Evolutionary conservation across 176 grass and related monocot species (phyloP).

Genomic region (Bonia amplexicaulis): DNA sequence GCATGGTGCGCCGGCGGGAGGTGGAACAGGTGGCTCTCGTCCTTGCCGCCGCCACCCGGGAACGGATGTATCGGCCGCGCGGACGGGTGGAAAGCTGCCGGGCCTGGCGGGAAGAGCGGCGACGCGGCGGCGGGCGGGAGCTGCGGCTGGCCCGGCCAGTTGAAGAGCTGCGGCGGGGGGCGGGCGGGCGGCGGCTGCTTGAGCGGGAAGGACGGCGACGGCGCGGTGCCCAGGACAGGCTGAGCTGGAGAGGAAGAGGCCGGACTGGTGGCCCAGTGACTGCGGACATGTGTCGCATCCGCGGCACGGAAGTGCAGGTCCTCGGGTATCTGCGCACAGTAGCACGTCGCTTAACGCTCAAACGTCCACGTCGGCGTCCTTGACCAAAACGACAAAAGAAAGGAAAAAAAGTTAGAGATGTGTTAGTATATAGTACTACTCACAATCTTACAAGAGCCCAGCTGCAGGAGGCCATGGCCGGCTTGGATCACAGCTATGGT

Average conservation of each 20-base stretch:
- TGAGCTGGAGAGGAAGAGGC: slow-evolving; percentile 99
- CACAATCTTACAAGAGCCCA: slow-evolving; percentile 97
- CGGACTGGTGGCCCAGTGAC: slow-evolving; percentile 94
- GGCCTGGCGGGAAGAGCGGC: slow-evolving; percentile 32
- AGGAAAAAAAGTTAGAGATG: background rate
- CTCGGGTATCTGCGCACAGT: slow-evolving; percentile 75
- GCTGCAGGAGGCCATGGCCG: slow-evolving; percentile 91
- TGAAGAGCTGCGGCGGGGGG: slow-evolving; percentile 40
- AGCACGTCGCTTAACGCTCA: background rate
- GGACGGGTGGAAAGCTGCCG: slow-evolving; percentile 39
- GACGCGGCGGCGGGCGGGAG: slow-evolving; percentile 33
- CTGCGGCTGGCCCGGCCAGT: slow-evolving; percentile 45
- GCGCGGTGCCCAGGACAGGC: slow-evolving; percentile 66
- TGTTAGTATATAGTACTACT: slow-evolving; percentile 23
- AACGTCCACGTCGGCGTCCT: slow-evolving; percentile 28
- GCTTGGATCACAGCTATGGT: slow-evolving; percentile 99
- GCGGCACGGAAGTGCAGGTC: slow-evolving; percentile 95
- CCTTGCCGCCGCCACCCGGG: slow-evolving; percentile 9
- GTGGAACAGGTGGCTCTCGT: slow-evolving; percentile 52
- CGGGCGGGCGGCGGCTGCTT: slow-evolving; percentile 54
- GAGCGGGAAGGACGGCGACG: slow-evolving; percentile 51
- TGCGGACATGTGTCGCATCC: slow-evolving; percentile 99
- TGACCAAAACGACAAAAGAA: slow-evolving; percentile 32
- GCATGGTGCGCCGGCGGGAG: slow-evolving; percentile 37
- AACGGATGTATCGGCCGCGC: slow-evolving; percentile 22